phyloP scores from a whole-genome alignment of 1,284 basidiomycete species.

The Porogramme epimiltina region DNA sequence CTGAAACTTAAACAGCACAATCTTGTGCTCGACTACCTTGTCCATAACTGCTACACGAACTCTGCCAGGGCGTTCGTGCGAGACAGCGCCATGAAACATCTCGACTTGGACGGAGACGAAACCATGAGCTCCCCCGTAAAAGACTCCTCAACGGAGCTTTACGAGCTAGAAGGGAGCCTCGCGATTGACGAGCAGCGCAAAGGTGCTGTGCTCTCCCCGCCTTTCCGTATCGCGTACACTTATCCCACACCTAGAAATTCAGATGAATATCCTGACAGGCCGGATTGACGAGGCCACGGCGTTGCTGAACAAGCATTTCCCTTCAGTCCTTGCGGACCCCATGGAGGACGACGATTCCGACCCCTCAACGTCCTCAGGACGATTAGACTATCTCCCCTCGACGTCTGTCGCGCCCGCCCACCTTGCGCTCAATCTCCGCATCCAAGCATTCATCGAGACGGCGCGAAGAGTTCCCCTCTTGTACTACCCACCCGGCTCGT shows the following conservation, averaged over 20 bases:
- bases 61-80: constrained; percentile 73
- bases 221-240: constrained; percentile 1
- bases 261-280: constrained; percentile 65
- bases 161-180: constrained; percentile 40
- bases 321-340: constrained; percentile 55
- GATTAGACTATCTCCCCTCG: constrained; percentile 51
- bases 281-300: constrained; percentile 67
- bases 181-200: constrained; percentile 54
- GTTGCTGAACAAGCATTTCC: constrained; percentile 69
- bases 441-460: constrained; percentile 82
- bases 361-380: constrained; percentile 12
- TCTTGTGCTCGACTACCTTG: constrained; percentile 82
- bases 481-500: constrained; percentile 37
- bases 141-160: constrained; percentile 13
- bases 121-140: constrained; percentile 37
- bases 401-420: constrained; percentile 72
- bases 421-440: constrained; percentile 79
- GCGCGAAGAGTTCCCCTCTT: constrained; percentile 70
- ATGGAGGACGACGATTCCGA: constrained; percentile 3
- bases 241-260: constrained; percentile 57
- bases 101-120: constrained; percentile 68
- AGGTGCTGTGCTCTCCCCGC: constrained; percentile 43
- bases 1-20: constrained; percentile 48
- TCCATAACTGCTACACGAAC: constrained; percentile 70
- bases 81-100: constrained; percentile 54